A percentile compares a stretch with the other conserved stretches of the same genome.
These are phyloP conservation scores for Pulveroboletus sp. DNA, from an alignment of 768 basidiomycete species.

Conservation along the genomic window DNA sequence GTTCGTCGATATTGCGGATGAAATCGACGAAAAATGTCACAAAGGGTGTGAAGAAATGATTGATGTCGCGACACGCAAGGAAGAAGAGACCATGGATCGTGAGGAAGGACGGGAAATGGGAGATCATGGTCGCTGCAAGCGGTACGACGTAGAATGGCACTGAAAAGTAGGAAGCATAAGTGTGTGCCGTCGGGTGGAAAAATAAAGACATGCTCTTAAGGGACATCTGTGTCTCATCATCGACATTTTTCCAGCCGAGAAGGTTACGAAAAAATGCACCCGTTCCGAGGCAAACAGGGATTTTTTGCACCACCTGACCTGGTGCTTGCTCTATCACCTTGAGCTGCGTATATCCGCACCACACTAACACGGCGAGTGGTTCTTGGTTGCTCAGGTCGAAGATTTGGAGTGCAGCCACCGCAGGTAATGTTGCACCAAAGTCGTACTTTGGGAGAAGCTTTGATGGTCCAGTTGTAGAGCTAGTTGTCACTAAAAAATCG, in stretches of 20 bases:
- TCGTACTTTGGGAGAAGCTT: not conserved
- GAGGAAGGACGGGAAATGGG: constrained; percentile 14
- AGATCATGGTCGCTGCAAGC: constrained; percentile 14
- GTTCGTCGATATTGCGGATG: not conserved
- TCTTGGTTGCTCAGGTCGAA: not conserved
- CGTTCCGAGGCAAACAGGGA: constrained; percentile 3
- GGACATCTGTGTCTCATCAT: constrained; percentile 6
- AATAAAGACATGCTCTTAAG: not conserved
- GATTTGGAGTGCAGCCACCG: not conserved
- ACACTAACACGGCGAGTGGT: not conserved
- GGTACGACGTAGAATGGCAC: constrained; percentile 13
- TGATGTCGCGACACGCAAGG: constrained; percentile 6
- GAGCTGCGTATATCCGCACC: not conserved
- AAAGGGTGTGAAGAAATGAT: not conserved
- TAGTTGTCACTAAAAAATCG: not conserved
- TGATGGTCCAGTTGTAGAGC: not conserved
- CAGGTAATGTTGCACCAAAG: not conserved
- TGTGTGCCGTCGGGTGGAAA: not conserved
- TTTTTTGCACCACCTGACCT: constrained; percentile 4
- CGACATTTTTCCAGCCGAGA: constrained; percentile 10
- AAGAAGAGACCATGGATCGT: constrained; percentile 22
- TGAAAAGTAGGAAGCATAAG: constrained; percentile 2
- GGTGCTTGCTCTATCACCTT: not conserved
- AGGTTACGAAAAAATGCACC: not conserved
- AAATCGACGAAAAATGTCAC: constrained; percentile 10